Base-by-base conservation (phyloP, 1,284 basidiomycete species). In the Mycosarcoma maydis region DNA sequence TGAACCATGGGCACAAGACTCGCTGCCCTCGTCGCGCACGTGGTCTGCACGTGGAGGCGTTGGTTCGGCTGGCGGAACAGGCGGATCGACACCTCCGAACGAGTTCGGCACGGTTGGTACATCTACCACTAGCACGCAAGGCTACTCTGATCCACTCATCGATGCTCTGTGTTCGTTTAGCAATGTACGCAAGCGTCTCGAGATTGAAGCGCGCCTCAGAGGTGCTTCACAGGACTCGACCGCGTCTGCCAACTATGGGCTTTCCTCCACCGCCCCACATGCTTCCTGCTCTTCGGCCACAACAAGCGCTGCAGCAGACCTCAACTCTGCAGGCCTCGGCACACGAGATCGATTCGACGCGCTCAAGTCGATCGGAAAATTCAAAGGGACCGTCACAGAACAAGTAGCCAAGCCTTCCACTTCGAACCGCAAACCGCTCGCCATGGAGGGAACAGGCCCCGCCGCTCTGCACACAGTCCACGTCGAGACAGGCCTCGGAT, bases 341-440 rank as follows among this genome's bases (percentile, higher is more conserved):
- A 72, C 62, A 14, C 22, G 65, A 6, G 58, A 67, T 14, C 47
- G 68, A 10, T 67, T 76, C 47, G 59, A 74, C 32, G 68, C 71
- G 6, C 61, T 77, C 19, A 60, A 65, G 24, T 16, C 43, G 3
- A 66, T 73, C 30, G 53, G 73, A 23, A 57, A 66, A 27, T 77
- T 77, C 56, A 78, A 78, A 44, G 75, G 75, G n/a, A 73, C 70
- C 8, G 76, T 78, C 8, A 58, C 38, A 1, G 76, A 78, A 49
- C 76, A 78, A 43, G 50, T 77, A 6, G n/a, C n/a, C n/a, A n/a
- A n/a, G n/a, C n/a, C n/a, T n/a, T n/a, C n/a, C n/a, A n/a, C n/a
- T n/a, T 23, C 41, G 16, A 44, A 44, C 2, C 6, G 48, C 38
- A 44, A 49, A 17, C 27, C 33, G n/a, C 55, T 55, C 16, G 52